Evolutionary conservation across 2,329 filamentous ascomycete species (phyloP).

Genomic region (Fusarium camptoceras): DNA sequence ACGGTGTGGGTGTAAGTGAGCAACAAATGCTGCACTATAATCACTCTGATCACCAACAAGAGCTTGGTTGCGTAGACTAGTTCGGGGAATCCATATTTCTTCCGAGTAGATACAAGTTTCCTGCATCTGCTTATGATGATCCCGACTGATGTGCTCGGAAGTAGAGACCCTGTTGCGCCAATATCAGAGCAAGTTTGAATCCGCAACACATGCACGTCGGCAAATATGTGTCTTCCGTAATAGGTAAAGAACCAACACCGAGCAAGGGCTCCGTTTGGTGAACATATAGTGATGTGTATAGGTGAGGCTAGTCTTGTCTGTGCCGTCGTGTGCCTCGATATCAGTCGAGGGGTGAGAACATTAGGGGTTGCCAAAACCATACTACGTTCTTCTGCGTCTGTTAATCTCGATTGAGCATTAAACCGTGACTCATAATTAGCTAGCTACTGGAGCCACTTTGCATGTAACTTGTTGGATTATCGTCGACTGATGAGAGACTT

Average conservation of each 20-base stretch:
- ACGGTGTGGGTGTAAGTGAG: slow-evolving; percentile 38
- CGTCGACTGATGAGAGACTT: slow-evolving; percentile 13
- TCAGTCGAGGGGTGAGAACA: slow-evolving; percentile 15
- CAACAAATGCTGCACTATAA: slow-evolving; percentile 31
- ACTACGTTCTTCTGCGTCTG: slow-evolving; percentile 21
- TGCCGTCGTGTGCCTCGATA: slow-evolving; percentile 25
- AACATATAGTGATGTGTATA: background rate
- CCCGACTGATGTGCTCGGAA: slow-evolving; percentile 21
- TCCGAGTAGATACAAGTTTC: slow-evolving; percentile 24
- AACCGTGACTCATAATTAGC: background rate
- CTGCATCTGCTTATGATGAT: slow-evolving; percentile 20
- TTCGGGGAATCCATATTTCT: slow-evolving; percentile 11
- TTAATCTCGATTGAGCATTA: slow-evolving; percentile 30
- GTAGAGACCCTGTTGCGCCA: slow-evolving; percentile 18
- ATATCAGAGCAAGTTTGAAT: slow-evolving; percentile 17
- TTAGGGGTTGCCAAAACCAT: slow-evolving; percentile 11
- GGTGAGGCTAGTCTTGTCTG: slow-evolving; percentile 19
- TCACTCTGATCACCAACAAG: slow-evolving; percentile 43
- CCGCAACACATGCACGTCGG: slow-evolving; percentile 13
- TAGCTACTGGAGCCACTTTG: slow-evolving; percentile 35
- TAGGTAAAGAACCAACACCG: slow-evolving; percentile 17
- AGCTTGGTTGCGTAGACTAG: slow-evolving; percentile 27
- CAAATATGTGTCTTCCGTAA: slow-evolving; percentile 12
- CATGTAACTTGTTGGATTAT: slow-evolving; percentile 43
- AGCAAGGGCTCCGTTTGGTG: slow-evolving; percentile 25